phyloP scores from a whole-genome alignment of 352 stramenopile species.

The Proteromonas lacertae region DNA sequence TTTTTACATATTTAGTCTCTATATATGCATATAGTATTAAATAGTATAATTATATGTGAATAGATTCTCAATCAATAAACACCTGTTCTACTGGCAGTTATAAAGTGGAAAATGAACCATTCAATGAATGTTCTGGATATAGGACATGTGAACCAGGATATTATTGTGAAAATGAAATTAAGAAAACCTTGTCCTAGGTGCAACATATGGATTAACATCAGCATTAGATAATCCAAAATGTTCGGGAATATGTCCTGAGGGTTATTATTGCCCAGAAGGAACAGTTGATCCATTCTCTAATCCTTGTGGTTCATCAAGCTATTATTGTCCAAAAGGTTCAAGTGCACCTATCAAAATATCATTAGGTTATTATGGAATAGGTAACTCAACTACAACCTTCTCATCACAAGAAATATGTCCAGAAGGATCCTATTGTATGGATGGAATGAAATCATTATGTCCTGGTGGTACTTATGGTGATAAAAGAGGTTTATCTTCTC shows the following conservation, averaged over 20 bases:
- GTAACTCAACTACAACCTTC: not conserved
- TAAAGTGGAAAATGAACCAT: no score
- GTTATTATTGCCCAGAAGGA: conserved; percentile 3
- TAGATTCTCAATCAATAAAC: no score
- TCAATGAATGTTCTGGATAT: no score
- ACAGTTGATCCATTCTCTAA: not conserved
- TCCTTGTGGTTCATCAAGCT: not conserved
- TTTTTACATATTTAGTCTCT: no score
- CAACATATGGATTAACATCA: no score
- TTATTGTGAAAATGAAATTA: no score
- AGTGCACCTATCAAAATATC: conserved; percentile 6
- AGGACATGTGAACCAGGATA: no score
- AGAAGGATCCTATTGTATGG: conserved; percentile 21
- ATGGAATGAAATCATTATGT: conserved; percentile 10
- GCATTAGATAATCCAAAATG: not conserved
- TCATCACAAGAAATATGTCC: conserved; percentile 15
- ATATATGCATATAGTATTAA: no score
- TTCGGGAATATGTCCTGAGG: not conserved
- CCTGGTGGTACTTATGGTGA: conserved; percentile 31
- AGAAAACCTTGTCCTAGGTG: no score
- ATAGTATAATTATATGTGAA: no score
- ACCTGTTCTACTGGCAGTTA: no score
- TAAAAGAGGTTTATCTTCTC: conserved; percentile 9
- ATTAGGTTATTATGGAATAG: conserved; percentile 6
- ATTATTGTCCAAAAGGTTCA: conserved; percentile 7